These are phyloP conservation scores for Paragyromitra xinjiangensis DNA, from an alignment of 495 filamentous ascomycete genomes.

Conservation along the genomic window DNA sequence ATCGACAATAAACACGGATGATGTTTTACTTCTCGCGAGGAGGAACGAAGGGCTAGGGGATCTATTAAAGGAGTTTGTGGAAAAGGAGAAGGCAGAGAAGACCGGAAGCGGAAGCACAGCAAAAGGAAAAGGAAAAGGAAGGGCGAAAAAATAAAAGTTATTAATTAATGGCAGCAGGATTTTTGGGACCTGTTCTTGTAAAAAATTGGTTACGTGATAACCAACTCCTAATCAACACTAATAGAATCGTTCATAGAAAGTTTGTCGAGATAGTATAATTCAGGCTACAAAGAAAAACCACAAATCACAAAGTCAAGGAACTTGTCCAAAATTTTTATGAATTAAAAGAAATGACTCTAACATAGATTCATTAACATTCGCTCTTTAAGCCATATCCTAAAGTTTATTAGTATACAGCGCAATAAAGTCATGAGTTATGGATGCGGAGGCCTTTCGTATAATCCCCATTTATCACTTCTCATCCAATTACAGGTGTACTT, in stretches of 20 bases:
- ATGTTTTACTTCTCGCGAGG: constrained; percentile 85
- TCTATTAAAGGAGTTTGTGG: constrained; percentile 74
- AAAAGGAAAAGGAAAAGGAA: constrained; percentile 29
- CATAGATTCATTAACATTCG: not conserved
- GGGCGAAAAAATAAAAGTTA: constrained; percentile 24
- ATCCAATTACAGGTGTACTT: too few species aligned
- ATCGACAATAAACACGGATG: constrained; percentile 78
- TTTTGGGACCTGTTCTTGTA: not conserved
- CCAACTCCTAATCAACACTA: not conserved
- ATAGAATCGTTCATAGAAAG: not conserved
- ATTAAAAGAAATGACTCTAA: too few species aligned
- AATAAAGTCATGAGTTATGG: too few species aligned
- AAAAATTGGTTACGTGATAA: not conserved
- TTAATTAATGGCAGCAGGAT: not conserved
- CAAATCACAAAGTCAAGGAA: not conserved
- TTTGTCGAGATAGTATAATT: not conserved
- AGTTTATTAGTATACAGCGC: too few species aligned
- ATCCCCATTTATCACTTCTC: too few species aligned
- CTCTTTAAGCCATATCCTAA: too few species aligned
- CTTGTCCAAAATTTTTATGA: too few species aligned
- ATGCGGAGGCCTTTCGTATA: too few species aligned
- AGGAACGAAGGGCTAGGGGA: constrained; percentile 83
- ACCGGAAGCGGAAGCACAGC: not conserved
- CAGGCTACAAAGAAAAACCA: not conserved
- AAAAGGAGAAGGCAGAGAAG: constrained; percentile 65